Evolutionary conservation across 768 basidiomycete species (phyloP).

Genomic region (Mycena indigotica): DNA sequence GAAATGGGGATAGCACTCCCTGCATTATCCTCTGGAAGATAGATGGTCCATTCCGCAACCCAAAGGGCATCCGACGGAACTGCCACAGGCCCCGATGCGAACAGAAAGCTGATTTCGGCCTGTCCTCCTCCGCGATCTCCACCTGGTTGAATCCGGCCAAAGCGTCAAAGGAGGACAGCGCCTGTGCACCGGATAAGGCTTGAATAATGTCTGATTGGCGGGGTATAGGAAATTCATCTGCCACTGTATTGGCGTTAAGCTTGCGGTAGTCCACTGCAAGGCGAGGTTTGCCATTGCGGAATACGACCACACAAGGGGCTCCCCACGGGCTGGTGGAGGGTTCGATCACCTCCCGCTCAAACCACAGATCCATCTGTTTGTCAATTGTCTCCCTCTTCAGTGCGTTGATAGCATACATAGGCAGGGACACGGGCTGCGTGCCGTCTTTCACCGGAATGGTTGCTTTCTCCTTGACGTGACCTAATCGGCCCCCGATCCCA

Average conservation of each 20-base stretch:
- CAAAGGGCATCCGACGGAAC: constrained; percentile 18
- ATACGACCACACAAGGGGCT: background rate
- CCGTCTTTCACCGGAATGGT: constrained; percentile 18
- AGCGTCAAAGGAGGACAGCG: constrained; percentile 22
- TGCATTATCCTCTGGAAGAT: constrained; percentile 1
- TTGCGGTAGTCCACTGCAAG: background rate
- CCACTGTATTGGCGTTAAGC: constrained; percentile 13
- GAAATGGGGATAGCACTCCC: background rate
- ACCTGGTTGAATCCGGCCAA: constrained; percentile 36
- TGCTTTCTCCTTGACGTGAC: constrained; percentile 4
- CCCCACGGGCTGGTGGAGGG: constrained; percentile 24
- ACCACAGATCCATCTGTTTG: constrained; percentile 31
- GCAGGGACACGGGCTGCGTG: constrained; percentile 20
- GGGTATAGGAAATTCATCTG: constrained; percentile 32
- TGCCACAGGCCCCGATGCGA: constrained; percentile 34
- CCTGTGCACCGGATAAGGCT: constrained; percentile 26
- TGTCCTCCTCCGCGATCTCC: constrained; percentile 20
- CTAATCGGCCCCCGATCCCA: constrained; percentile 25
- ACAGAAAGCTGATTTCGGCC: constrained; percentile 32
- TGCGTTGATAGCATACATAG: constrained; percentile 26
- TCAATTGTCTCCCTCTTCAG: constrained; percentile 2
- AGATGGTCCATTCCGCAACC: background rate
- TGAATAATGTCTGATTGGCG: constrained; percentile 27
- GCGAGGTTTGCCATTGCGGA: background rate
- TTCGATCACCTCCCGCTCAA: constrained; percentile 32